Percentiles rank a stretch among this genome's conserved stretches.
phyloP scores from a whole-genome alignment of 108 stramenopile genomes.

The Discostella stelligeroides region DNA sequence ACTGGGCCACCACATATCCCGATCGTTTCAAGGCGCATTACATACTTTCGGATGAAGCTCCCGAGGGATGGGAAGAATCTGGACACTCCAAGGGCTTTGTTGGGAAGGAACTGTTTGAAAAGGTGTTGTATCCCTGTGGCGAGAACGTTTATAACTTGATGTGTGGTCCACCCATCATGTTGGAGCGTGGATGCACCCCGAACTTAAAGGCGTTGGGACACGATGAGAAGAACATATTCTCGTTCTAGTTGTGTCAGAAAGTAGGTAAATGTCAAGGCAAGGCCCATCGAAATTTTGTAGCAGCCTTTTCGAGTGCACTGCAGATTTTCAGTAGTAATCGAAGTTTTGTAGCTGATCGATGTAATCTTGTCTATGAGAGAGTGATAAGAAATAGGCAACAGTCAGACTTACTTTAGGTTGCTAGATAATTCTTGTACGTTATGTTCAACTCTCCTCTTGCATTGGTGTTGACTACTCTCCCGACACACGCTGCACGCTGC shows the following conservation, averaged over 20 bases:
- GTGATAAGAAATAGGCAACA: too few species aligned
- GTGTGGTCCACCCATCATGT: conserved; percentile 98
- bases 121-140: conserved; percentile 71
- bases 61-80: conserved; percentile 68
- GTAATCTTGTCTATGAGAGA: too few species aligned
- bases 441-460: too few species aligned
- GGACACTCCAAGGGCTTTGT: conserved; percentile 90
- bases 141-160: conserved; percentile 85
- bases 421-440: too few species aligned
- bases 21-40: conserved; percentile 93
- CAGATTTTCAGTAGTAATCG: too few species aligned
- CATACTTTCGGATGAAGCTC: conserved; percentile 82
- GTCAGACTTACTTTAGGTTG: too few species aligned
- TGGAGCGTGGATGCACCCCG: conserved; percentile 88
- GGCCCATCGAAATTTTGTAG: too few species aligned
- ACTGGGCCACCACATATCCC: conserved; percentile 80
- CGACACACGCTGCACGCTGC: too few species aligned
- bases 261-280: too few species aligned
- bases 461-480: too few species aligned
- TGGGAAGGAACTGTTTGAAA: conserved; percentile 73
- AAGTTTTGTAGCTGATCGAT: too few species aligned
- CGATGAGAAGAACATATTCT: conserved; percentile 63
- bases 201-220: conserved; percentile 74
- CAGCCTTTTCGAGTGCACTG: too few species aligned
- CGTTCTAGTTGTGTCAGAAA: conserved; percentile 53